phyloP scores from a whole-genome alignment of 106 monocot species.

The Dendrobium chrysotoxum region DNA sequence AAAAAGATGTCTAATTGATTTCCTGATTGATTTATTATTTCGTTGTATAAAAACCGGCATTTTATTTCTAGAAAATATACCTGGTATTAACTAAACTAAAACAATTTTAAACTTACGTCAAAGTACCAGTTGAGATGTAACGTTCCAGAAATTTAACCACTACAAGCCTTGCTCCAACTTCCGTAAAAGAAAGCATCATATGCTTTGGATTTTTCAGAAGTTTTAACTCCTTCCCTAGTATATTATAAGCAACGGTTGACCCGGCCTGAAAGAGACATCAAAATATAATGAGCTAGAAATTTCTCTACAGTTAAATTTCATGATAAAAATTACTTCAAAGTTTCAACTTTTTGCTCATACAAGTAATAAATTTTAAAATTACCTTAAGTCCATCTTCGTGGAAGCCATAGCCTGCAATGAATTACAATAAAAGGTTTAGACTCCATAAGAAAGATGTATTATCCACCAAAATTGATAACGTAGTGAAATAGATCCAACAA shows the following conservation, averaged over 20 bases:
- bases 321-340: neutral
- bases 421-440: neutral
- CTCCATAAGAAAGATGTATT: neutral
- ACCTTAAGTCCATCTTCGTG: slow-evolving; percentile 99
- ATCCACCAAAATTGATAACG: neutral
- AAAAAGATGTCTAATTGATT: neutral
- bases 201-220: slow-evolving; percentile 50
- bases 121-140: slow-evolving; percentile 47
- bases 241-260: slow-evolving; percentile 39
- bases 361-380: neutral
- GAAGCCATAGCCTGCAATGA: slow-evolving; percentile 80
- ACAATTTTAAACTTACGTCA: slow-evolving; percentile 47
- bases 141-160: slow-evolving; percentile 63
- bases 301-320: neutral
- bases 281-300: slow-evolving; percentile 2
- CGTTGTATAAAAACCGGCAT: neutral
- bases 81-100: neutral
- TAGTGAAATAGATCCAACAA: neutral
- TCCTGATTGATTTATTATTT: neutral
- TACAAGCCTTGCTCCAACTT: slow-evolving; percentile 66
- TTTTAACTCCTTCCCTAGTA: slow-evolving; percentile 36
- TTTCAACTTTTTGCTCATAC: neutral
- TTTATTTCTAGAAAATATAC: neutral
- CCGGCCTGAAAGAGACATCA: slow-evolving; percentile 49
- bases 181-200: slow-evolving; percentile 68